Evolutionary conservation across 2,329 filamentous ascomycete genomes (phyloP).

Genomic region (Orbilia quercus): DNA sequence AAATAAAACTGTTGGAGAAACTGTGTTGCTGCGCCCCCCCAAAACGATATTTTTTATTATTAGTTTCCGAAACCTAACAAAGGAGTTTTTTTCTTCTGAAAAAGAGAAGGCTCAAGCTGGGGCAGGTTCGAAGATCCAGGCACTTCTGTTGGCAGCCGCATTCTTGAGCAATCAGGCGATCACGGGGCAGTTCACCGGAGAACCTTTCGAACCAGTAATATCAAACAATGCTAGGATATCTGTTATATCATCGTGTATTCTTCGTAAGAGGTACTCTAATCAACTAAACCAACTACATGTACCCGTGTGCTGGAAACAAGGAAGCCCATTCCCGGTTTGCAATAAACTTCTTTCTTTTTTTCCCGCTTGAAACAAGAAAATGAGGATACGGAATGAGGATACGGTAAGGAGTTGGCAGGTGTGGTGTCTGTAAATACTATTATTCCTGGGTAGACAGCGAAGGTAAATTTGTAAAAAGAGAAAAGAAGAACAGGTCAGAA

Average conservation of each 20-base stretch:
- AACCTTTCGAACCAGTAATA: slow-evolving; percentile 52
- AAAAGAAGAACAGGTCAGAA: slow-evolving; percentile 14
- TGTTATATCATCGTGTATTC: slow-evolving; percentile 32
- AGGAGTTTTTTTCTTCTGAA: slow-evolving; percentile 27
- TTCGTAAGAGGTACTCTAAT: not conserved
- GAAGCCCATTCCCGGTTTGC: slow-evolving; percentile 8
- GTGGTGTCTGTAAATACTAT: slow-evolving; percentile 24
- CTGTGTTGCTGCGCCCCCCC: slow-evolving; percentile 56
- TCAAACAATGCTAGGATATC: slow-evolving; percentile 32
- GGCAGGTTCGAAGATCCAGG: slow-evolving; percentile 5
- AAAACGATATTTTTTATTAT: slow-evolving; percentile 39
- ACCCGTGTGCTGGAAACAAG: slow-evolving; percentile 18
- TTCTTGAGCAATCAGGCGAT: slow-evolving; percentile 31
- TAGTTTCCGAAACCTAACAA: slow-evolving; percentile 41
- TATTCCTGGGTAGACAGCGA: slow-evolving; percentile 2
- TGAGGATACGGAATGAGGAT: slow-evolving; percentile 3
- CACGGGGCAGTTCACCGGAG: slow-evolving; percentile 31
- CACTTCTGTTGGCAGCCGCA: slow-evolving; percentile 14
- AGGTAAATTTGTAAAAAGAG: slow-evolving; percentile 25
- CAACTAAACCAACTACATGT: no score
- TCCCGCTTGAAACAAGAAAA: slow-evolving; percentile 33
- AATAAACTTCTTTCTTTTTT: slow-evolving; percentile 28
- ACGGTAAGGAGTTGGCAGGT: slow-evolving; percentile 10
- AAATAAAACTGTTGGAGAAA: slow-evolving; percentile 57
- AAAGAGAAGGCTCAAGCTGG: slow-evolving; percentile 25